Conservation (phyloP, 306 rosid genomes). For the Dalbergia cultrata region DNA sequence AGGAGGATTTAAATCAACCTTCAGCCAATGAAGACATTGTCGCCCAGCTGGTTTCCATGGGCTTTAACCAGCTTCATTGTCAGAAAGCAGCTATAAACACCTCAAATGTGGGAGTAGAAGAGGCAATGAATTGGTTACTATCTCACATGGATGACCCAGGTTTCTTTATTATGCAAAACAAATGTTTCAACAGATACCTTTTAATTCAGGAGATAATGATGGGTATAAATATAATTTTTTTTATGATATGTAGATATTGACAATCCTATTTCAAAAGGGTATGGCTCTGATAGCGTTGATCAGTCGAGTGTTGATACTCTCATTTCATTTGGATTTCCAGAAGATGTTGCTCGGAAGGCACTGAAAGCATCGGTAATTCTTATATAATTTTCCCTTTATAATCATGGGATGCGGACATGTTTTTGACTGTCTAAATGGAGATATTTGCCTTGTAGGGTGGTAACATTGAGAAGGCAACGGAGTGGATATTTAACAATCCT, state of each 20-base stretch:
- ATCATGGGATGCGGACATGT: not conserved
- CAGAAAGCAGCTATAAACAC: conserved; percentile 95
- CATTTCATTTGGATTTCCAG: conserved; percentile 93
- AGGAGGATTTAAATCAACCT: conserved; percentile 60
- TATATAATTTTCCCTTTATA: not conserved
- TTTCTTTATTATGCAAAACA: conserved; percentile 39
- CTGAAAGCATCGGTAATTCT: conserved; percentile 81
- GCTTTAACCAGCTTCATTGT: conserved; percentile 80
- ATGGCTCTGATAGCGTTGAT: conserved; percentile 59
- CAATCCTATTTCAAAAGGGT: conserved; percentile 66
- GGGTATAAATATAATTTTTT: not conserved
- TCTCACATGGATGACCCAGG: conserved; percentile 97
- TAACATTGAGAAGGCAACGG: conserved; percentile 97
- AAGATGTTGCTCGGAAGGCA: conserved; percentile 83
- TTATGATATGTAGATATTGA: conserved; percentile 68
- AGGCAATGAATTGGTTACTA: conserved; percentile 97
- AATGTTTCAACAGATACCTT: conserved; percentile 14
- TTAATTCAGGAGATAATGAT: conserved; percentile 37
- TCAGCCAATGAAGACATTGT: conserved; percentile 76
- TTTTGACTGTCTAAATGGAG: conserved; percentile 23
- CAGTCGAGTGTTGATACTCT: conserved; percentile 82
- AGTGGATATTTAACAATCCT: conserved; percentile 96
- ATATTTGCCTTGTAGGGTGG: conserved; percentile 65
- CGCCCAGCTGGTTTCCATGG: conserved; percentile 94
- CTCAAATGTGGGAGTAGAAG: conserved; percentile 88